Conservation (phyloP, 2,329 filamentous ascomycete species). For the Calonectria ilicicola region DNA sequence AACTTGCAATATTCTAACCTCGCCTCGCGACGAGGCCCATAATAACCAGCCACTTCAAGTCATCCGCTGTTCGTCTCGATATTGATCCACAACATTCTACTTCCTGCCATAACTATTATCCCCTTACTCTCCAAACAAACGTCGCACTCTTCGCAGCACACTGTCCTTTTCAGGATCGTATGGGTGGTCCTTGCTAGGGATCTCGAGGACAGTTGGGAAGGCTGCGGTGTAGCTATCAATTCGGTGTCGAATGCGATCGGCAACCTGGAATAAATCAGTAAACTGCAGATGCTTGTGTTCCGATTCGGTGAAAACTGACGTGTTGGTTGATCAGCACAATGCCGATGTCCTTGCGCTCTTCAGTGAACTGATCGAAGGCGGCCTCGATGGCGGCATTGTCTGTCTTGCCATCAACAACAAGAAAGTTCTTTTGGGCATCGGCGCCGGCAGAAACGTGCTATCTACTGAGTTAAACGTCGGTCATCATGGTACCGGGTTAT, state of each 20-base stretch:
- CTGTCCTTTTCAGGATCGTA: conserved; percentile 99
- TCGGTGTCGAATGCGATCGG: conserved; percentile 90
- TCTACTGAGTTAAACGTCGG: conserved; percentile 3
- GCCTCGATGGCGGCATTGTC: conserved; percentile 89
- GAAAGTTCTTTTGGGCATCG: conserved; percentile 95
- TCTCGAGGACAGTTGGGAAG: conserved; percentile 96
- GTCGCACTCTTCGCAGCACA: conserved; percentile 86
- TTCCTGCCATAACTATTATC: neutral
- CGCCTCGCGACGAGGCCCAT: neutral
- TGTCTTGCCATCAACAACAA: conserved; percentile 95
- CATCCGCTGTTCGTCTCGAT: neutral
- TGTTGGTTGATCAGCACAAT: conserved; percentile 98
- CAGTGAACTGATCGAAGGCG: conserved; percentile 90
- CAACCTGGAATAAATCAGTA: conserved; percentile 71
- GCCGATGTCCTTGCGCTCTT: conserved; percentile 93
- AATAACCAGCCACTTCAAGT: neutral
- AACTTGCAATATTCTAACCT: conserved; percentile 2
- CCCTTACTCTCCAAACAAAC: conserved; percentile 74
- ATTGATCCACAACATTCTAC: conserved; percentile 18
- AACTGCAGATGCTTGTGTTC: neutral
- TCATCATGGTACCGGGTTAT: neutral
- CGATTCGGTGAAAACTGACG: conserved; percentile 63
- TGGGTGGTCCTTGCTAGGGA: conserved; percentile 98
- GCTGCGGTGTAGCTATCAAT: conserved; percentile 94
- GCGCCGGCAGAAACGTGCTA: conserved; percentile 93